phyloP scores from a whole-genome alignment of 768 basidiomycete genomes.

The Suillus spraguei region DNA sequence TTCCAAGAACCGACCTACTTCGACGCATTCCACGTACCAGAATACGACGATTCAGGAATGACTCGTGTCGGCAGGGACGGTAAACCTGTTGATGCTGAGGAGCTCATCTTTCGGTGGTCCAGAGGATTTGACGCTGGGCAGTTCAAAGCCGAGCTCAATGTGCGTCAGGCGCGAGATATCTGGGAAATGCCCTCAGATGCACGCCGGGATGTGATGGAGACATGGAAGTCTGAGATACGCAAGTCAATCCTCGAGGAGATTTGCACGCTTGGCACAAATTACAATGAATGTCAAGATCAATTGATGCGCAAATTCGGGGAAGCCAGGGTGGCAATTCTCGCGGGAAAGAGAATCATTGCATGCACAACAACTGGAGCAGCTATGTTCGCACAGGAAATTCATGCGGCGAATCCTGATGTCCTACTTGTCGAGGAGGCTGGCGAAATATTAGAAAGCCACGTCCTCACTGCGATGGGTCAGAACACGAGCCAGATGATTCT shows the following conservation, averaged over 20 bases:
- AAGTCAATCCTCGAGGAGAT: conserved; percentile 38
- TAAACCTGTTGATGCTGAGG: conserved; percentile 33
- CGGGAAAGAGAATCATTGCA: conserved; percentile 56
- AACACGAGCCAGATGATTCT: conserved; percentile 57
- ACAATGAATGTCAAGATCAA: conserved; percentile 41
- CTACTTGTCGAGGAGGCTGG: conserved; percentile 75
- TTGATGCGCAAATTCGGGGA: conserved; percentile 40
- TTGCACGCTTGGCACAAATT: conserved; percentile 35
- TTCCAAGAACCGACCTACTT: conserved; percentile 50
- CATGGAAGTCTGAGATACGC: conserved; percentile 41
- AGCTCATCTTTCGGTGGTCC: conserved; percentile 53
- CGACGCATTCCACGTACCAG: conserved; percentile 47
- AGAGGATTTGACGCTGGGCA: conserved; percentile 48
- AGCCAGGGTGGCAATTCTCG: conserved; percentile 37
- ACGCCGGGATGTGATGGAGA: conserved; percentile 29
- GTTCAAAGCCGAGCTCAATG: conserved; percentile 31
- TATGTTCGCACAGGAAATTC: conserved; percentile 53
- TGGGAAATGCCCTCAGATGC: conserved; percentile 39
- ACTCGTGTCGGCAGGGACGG: conserved; percentile 42
- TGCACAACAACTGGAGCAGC: conserved; percentile 75
- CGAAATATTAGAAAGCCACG: conserved; percentile 70
- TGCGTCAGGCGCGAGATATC: conserved; percentile 28
- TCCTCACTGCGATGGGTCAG: conserved; percentile 55
- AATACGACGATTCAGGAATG: conserved; percentile 45
- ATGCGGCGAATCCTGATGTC: conserved; percentile 48